Evolutionary conservation across 345 rosid species (phyloP).

Genomic region (Excoecaria agallocha): DNA sequence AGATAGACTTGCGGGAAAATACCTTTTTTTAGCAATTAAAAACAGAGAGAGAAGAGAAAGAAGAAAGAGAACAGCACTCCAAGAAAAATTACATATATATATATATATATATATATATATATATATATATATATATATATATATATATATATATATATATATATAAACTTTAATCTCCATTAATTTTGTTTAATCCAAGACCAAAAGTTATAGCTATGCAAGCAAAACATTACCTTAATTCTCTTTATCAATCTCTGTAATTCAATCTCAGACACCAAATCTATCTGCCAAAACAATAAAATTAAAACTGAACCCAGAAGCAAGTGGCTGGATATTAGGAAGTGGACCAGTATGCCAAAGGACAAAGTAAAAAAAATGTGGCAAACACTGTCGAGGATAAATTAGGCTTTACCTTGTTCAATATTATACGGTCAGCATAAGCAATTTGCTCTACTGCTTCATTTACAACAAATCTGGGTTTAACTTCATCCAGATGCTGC

Average conservation of each 20-base stretch:
- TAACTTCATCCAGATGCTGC: slow-evolving; percentile 65
- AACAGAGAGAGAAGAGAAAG: too few species aligned
- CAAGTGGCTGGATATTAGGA: background rate
- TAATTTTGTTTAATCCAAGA: background rate
- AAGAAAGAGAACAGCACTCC: background rate
- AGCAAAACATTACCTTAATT: slow-evolving; percentile 46
- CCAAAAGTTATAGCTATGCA: background rate
- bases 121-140: too few species aligned
- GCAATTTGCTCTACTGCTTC: slow-evolving; percentile 82
- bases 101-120: too few species aligned
- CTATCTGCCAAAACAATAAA: slow-evolving; percentile 46
- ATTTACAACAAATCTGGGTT: slow-evolving; percentile 72
- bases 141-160: background rate
- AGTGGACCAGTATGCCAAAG: background rate
- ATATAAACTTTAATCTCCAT: background rate
- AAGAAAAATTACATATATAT: background rate
- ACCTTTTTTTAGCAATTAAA: background rate
- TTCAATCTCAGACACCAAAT: slow-evolving; percentile 57
- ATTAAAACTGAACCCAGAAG: background rate
- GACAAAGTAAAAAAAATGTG: background rate
- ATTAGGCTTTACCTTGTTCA: slow-evolving; percentile 54
- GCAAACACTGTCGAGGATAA: too few species aligned
- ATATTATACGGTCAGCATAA: slow-evolving; percentile 69
- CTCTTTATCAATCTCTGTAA: slow-evolving; percentile 44
- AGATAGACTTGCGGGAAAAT: background rate